Conservation (phyloP, 2,329 filamentous ascomycete species). For the Hortaea werneckii region DNA sequence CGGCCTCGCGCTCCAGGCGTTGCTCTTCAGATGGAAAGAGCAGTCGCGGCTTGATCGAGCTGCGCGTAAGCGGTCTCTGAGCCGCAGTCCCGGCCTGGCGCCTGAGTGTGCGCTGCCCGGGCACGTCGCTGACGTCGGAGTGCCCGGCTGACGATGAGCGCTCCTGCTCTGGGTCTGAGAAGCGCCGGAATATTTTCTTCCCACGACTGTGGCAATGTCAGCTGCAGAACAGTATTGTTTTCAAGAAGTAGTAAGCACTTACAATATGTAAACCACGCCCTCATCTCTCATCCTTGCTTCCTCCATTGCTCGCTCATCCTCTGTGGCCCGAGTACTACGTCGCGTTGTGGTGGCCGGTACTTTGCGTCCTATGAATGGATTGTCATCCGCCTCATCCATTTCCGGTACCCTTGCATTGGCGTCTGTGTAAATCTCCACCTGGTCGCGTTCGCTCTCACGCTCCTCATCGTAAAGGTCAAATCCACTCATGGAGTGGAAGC, state of each 20-base stretch:
- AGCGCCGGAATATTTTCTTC: conserved; percentile 67
- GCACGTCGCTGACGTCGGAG: conserved; percentile 19
- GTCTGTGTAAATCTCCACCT: conserved; percentile 66
- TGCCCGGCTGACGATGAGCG: conserved; percentile 20
- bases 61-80: conserved; percentile 50
- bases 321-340: conserved; percentile 31
- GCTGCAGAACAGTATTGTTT: conserved; percentile 3
- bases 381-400: conserved; percentile 54
- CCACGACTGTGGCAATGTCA: conserved; percentile 52
- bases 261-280: conserved; percentile 70
- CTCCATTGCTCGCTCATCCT: conserved; percentile 47
- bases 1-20: conserved; percentile 30
- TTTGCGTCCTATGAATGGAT: conserved; percentile 56
- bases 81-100: conserved; percentile 29
- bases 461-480: conserved; percentile 45
- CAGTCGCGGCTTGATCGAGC: conserved; percentile 61
- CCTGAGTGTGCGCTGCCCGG: conserved; percentile 20
- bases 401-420: conserved; percentile 65
- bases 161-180: conserved; percentile 32
- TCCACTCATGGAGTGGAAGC: conserved; percentile 34
- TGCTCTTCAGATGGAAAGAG: conserved; percentile 52
- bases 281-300: conserved; percentile 56
- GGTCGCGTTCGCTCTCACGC: conserved; percentile 26
- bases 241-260: conserved; percentile 33
- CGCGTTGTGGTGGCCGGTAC: conserved; percentile 27